Base-by-base conservation (phyloP, 805 yeast species). In the Spathaspora girioi region DNA sequence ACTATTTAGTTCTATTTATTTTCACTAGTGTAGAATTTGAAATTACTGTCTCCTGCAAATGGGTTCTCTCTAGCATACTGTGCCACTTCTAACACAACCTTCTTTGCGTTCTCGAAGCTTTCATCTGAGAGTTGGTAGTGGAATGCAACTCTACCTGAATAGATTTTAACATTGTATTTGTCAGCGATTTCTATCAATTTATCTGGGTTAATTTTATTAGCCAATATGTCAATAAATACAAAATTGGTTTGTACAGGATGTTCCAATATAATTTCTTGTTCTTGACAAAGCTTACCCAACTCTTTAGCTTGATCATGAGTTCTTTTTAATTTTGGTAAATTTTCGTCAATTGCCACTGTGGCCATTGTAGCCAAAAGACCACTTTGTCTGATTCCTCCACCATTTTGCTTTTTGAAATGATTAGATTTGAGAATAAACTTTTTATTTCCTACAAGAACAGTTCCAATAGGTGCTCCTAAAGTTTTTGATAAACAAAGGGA, bases 391-490 rank as follows among this genome's bases (percentile, higher is more conserved):
- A 92, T 82, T 56, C 97, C 97, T 59, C 97, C 97, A 64, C 97
- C 97, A 57, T 82, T 81, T 71, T 92, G 97, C 63, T 92, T 92
- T 59, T 88, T 86, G 73, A 91, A 87, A 70, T 91, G 96, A 65
- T 83, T 85, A 42, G 94, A 89, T 62, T 82, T 84, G 59, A 75
- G 70, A 55, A 90, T 84, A 59, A 83, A 77, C 47, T 72, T 70
- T 40, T 65, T 61, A 45, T 74, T 70, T 40, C 96, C 94, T 40
- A 90, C 97, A 43, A 92, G 75, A 5, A 91, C 82, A 14, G 96
- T 86, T 7, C 97, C 97, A 61, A 92, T 84, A 52, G 97, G 97
- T 1, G 97, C 97, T 53, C 97, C 97, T 61, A 91, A 75, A 5
- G 96, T 86, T 67, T 92, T 92, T 47, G 97, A 89, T 48, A 92